phyloP scores from a whole-genome alignment of 73 alveolate genomes.

The Tetrahymena thermophila region DNA sequence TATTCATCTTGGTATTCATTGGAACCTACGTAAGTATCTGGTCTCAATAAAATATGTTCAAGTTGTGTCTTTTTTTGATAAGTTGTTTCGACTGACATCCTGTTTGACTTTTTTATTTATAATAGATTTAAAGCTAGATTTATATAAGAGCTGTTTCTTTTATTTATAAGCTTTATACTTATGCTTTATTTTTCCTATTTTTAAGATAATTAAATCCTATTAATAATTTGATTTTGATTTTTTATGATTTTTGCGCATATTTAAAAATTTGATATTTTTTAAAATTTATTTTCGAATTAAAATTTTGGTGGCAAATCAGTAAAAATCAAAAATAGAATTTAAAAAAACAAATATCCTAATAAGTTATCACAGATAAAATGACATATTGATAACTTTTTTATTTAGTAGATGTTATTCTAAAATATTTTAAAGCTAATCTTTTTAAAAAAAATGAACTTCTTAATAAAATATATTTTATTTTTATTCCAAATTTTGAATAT shows the following conservation, averaged over 20 bases:
- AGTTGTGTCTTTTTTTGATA: conserved; percentile 91
- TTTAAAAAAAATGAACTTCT: too few relatives aligned
- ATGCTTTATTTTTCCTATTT: background rate
- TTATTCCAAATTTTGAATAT: too few relatives aligned
- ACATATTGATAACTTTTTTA: too few relatives aligned
- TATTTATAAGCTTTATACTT: background rate
- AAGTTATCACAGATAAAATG: background rate
- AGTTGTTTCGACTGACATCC: conserved; percentile 66
- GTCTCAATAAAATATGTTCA: conserved; percentile 97
- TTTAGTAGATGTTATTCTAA: too few relatives aligned
- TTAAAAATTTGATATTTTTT: background rate
- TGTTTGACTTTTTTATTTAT: background rate
- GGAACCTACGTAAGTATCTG: conserved; percentile 98
- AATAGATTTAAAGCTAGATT: background rate
- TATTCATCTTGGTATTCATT: conserved; percentile 72
- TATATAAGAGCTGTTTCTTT: background rate
- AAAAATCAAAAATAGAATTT: background rate
- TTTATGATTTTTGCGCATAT: background rate
- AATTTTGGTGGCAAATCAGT: background rate
- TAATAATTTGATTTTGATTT: background rate
- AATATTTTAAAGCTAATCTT: too few relatives aligned
- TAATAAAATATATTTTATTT: too few relatives aligned
- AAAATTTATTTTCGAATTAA: background rate
- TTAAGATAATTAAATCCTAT: background rate
- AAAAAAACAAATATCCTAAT: too few relatives aligned